Evolutionary conservation across 768 basidiomycete genomes (phyloP), one percentile per base, ranked within the genome.

Genomic region (Xerocomellus intermedius): DNA sequence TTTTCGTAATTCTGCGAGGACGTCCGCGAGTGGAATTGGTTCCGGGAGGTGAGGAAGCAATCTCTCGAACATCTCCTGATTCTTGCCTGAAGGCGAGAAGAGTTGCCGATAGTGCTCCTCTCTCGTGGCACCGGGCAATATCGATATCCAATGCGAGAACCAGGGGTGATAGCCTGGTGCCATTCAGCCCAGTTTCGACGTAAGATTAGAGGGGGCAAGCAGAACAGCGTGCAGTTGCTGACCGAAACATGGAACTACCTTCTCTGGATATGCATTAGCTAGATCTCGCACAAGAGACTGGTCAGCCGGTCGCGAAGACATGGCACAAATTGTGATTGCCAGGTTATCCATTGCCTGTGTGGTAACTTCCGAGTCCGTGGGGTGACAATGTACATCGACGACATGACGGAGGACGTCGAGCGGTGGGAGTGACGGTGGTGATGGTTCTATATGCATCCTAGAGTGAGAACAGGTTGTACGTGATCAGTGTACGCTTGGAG

Each of bases 211-310:
- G 38, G 55, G 58, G 41, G 48, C 52, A 47, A 54, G 48, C 9
- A 57, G 55, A 42, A 51, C 42, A 55, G 39, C 50, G 48, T 45
- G 52, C 37, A 30, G 46, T 32, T 44, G 73, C 85, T 75, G 54
- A 94, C 92, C 95, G 71, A 96, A 98, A 68, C 86, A 89, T 45
- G 95, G 90, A n/a, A 91, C 73, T 24, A 94, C 82, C 67, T 84
- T 86, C 51, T 78, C 75, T 42, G 91, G 82, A 65, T 83, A 79
- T 44, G 74, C 64, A 14, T 64, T 66, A 10, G 89, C 89, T 30
- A 97, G 75, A 32, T 81, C 75, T 33, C 79, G 78, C 28, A 97
- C 93, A 33, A 80, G 80, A 24, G 69, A 57, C 68, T 97, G 94
- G 76, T 95, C 92, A 33, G 74, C 75, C 12, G 71, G 65, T 58